A percentile compares a stretch with the other conserved stretches of the same genome.
Evolutionary conservation across 164 flowering plant genomes (phyloP).

Genomic region (Vitis riparia): DNA sequence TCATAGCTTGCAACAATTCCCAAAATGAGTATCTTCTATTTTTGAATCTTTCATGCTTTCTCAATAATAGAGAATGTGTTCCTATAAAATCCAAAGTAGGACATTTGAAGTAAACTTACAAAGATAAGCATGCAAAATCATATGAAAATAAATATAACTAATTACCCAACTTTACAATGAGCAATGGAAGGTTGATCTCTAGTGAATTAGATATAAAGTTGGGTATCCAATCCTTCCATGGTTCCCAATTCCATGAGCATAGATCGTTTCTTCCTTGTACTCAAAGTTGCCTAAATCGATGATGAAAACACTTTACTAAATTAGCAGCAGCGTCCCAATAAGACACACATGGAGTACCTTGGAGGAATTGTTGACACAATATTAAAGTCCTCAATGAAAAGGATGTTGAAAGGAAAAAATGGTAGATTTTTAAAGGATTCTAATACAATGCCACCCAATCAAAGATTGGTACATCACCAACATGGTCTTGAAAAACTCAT

Average conservation of each 20-base stretch:
- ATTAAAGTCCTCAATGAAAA: no score
- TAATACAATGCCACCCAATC: no score
- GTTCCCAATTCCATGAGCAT: conserved; percentile 87
- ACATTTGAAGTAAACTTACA: neutral
- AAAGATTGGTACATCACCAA: no score
- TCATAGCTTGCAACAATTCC: neutral
- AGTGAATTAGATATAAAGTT: conserved; percentile 78
- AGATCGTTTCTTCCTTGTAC: conserved; percentile 53
- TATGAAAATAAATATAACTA: neutral
- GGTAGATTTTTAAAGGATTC: no score
- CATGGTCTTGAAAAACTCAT: no score
- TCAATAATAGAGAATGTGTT: conserved; percentile 70
- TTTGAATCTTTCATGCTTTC: conserved; percentile 74
- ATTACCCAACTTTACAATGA: conserved; percentile 63
- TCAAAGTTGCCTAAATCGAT: conserved; percentile 42
- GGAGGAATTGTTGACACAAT: no score
- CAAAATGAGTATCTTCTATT: conserved; percentile 56
- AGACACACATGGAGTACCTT: no score
- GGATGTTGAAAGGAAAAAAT: no score
- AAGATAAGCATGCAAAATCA: neutral
- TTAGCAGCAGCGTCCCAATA: no score
- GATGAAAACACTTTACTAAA: neutral
- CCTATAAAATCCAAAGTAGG: conserved; percentile 40
- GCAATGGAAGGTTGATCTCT: conserved; percentile 78
- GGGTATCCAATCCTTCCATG: conserved; percentile 69